These are phyloP conservation scores for Boletus bicolor DNA, from an alignment of 768 basidiomycete species.

Conservation along the genomic window DNA sequence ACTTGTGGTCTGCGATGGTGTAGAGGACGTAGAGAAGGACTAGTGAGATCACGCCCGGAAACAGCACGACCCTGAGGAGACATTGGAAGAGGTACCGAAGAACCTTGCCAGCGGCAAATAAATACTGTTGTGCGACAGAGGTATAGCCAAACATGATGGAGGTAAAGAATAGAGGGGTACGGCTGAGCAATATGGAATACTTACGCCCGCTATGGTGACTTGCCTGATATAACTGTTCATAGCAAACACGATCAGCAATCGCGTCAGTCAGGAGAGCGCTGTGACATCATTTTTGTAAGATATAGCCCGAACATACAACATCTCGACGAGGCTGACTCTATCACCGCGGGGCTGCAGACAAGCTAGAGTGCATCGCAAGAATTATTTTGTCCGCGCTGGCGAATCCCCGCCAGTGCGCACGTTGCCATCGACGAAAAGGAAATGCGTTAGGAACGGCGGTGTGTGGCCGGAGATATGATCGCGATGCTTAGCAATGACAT, in stretches of 20 bases:
- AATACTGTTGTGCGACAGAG: neutral
- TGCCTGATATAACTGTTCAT: neutral
- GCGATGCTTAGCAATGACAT: neutral
- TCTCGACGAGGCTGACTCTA: neutral
- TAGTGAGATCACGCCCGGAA: neutral
- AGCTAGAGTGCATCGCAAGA: neutral
- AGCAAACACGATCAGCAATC: neutral
- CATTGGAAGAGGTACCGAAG: neutral
- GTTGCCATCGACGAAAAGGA: neutral
- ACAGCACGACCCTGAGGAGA: neutral
- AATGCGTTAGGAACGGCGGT: neutral
- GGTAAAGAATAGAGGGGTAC: neutral
- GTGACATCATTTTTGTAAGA: neutral
- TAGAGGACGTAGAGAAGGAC: slow-evolving; percentile 6
- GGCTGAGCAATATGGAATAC: neutral
- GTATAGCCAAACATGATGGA: slow-evolving; percentile 3
- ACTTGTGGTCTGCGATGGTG: slow-evolving; percentile 5
- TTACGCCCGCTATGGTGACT: no score
- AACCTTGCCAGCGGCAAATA: neutral
- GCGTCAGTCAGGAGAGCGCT: neutral
- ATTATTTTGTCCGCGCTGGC: neutral
- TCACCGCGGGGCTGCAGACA: neutral
- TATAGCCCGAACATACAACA: neutral
- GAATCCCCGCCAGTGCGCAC: no score
- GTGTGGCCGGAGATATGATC: neutral